These are phyloP conservation scores for Chaetothyriales sp. DNA, from an alignment of 2,329 filamentous ascomycete genomes.

Conservation along the genomic window DNA sequence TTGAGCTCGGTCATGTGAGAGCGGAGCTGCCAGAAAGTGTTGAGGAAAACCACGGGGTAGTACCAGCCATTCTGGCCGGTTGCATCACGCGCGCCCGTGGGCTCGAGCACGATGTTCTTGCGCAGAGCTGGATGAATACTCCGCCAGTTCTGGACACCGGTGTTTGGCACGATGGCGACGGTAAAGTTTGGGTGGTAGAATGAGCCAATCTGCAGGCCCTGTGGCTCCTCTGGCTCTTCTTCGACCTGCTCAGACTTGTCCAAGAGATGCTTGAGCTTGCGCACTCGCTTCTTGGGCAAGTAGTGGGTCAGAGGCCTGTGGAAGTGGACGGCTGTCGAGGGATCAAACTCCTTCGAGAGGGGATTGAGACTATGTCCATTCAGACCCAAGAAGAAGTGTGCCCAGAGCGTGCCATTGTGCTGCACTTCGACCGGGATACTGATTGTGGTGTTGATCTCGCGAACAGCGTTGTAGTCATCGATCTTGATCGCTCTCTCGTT, in stretches of 20 bases:
- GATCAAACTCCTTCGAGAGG: slow-evolving; percentile 55
- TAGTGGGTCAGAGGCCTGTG: slow-evolving; percentile 77
- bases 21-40: slow-evolving; percentile 93
- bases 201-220: slow-evolving; percentile 59
- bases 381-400: slow-evolving; percentile 80
- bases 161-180: slow-evolving; percentile 70
- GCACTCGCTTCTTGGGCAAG: slow-evolving; percentile 75
- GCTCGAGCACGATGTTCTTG: slow-evolving; percentile 67
- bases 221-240: slow-evolving; percentile 38
- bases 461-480: slow-evolving; percentile 65
- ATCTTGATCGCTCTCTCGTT: slow-evolving; percentile 68
- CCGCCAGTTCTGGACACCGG: slow-evolving; percentile 55
- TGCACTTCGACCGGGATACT: slow-evolving; percentile 66
- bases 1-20: slow-evolving; percentile 87
- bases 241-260: slow-evolving; percentile 30
- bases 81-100: slow-evolving; percentile 66
- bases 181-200: slow-evolving; percentile 96
- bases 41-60: slow-evolving; percentile 76
- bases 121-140: slow-evolving; percentile 59
- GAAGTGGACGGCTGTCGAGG: slow-evolving; percentile 67
- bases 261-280: slow-evolving; percentile 77
- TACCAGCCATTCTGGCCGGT: slow-evolving; percentile 89
- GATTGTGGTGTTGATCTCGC: slow-evolving; percentile 65
- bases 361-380: slow-evolving; percentile 67
- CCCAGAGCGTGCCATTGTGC: slow-evolving; percentile 86